Evolutionary conservation across 2,329 filamentous ascomycete species (phyloP).

Genomic region (Colletotrichum trifolii): DNA sequence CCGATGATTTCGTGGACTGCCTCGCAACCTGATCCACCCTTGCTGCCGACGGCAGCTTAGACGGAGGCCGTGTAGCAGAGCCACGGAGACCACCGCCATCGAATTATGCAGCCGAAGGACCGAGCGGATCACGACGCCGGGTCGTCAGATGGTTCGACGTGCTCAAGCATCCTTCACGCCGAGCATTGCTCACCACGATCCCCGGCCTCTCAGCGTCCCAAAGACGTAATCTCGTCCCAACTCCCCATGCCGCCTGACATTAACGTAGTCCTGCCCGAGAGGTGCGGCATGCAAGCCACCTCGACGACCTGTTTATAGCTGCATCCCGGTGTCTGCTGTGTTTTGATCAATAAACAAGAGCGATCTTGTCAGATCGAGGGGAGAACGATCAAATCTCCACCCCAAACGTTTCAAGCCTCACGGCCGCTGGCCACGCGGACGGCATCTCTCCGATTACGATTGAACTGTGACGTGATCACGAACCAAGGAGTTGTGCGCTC

Average conservation of each 20-base stretch:
- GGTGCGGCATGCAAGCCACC: conserved; percentile 8
- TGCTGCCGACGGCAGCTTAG: background rate
- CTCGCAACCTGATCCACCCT: conserved; percentile 4
- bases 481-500: background rate
- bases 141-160: conserved; percentile 5
- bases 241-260: conserved; percentile 14
- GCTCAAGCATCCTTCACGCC: background rate
- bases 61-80: conserved; percentile 5
- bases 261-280: conserved; percentile 5
- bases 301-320: background rate
- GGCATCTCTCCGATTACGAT: too few relatives aligned
- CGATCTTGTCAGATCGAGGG: conserved; percentile 8
- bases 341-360: conserved; percentile 2
- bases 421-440: too few relatives aligned
- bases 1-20: background rate
- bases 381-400: too few relatives aligned
- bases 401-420: too few relatives aligned
- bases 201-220: conserved; percentile 1
- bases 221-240: conserved; percentile 24
- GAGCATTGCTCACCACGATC: background rate
- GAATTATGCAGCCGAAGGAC: conserved; percentile 6
- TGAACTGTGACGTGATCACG: too few relatives aligned
- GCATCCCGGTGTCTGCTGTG: background rate
- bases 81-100: background rate
- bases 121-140: background rate